These are phyloP conservation scores for Agaricus subrufescens DNA, from an alignment of 768 basidiomycete genomes.

Conservation along the genomic window DNA sequence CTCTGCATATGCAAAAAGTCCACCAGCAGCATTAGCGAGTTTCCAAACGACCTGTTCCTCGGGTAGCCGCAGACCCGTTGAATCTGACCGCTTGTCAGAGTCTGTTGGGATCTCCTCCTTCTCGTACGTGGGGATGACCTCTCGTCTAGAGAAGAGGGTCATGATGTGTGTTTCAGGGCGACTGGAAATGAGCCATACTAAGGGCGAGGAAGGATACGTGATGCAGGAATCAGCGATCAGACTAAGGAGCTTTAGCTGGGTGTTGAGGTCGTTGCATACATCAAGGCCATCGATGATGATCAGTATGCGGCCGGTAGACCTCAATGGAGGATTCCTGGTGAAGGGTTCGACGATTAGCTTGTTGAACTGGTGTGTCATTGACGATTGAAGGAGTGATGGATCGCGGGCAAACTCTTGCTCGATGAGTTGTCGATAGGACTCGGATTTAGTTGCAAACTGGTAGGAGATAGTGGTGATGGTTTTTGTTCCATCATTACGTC, in stretches of 20 bases:
- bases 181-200: no score
- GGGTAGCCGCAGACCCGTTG: not conserved
- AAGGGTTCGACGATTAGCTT: not conserved
- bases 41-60: not conserved
- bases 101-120: no score
- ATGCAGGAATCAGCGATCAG: no score
- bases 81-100: no score
- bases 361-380: not conserved
- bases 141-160: no score
- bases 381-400: not conserved
- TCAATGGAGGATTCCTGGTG: not conserved
- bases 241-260: no score
- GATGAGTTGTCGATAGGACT: not conserved
- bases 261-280: not conserved
- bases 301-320: not conserved
- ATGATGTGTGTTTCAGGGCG: no score
- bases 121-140: no score
- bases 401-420: no score
- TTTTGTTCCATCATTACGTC: not conserved
- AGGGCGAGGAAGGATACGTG: no score
- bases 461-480: constrained; percentile 9
- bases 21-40: not conserved
- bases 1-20: not conserved
- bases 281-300: not conserved
- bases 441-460: not conserved